Percentiles rank a stretch among this genome's conserved stretches.
These are phyloP conservation scores for Oligophagozyma castellii DNA, from an alignment of 1,139 yeast genomes.

Conservation along the genomic window DNA sequence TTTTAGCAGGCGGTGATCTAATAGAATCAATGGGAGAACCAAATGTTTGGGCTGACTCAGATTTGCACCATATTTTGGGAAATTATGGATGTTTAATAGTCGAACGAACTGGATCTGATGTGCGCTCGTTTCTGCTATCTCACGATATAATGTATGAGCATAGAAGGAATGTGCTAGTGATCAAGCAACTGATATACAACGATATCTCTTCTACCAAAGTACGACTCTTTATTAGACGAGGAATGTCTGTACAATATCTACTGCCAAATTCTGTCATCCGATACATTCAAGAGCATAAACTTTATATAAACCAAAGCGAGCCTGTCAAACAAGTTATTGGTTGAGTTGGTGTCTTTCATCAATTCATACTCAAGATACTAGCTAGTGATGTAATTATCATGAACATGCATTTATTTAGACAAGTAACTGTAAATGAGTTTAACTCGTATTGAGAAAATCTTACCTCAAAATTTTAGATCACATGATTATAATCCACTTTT, in stretches of 20 bases:
- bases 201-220: conserved; percentile 94
- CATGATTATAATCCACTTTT: no score
- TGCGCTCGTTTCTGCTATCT: conserved; percentile 73
- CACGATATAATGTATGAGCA: conserved; percentile 98
- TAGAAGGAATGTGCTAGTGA: conserved; percentile 81
- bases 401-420: no score
- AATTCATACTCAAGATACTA: no score
- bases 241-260: conserved; percentile 92
- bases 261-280: conserved; percentile 90
- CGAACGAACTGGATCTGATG: conserved; percentile 94
- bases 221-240: conserved; percentile 77
- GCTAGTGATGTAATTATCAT: no score
- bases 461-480: no score
- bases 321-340: conserved; percentile 72
- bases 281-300: conserved; percentile 81
- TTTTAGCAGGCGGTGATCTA: conserved; percentile 93
- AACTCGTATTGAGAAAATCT: no score
- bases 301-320: conserved; percentile 74
- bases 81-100: conserved; percentile 92
- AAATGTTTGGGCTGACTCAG: conserved; percentile 96
- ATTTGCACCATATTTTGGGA: conserved; percentile 87
- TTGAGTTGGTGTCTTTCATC: no score
- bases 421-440: no score
- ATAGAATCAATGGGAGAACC: conserved; percentile 99
- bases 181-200: conserved; percentile 89